These are phyloP conservation scores for Phoma sp. DNA, from an alignment of 2,329 filamentous ascomycete genomes.

Conservation along the genomic window DNA sequence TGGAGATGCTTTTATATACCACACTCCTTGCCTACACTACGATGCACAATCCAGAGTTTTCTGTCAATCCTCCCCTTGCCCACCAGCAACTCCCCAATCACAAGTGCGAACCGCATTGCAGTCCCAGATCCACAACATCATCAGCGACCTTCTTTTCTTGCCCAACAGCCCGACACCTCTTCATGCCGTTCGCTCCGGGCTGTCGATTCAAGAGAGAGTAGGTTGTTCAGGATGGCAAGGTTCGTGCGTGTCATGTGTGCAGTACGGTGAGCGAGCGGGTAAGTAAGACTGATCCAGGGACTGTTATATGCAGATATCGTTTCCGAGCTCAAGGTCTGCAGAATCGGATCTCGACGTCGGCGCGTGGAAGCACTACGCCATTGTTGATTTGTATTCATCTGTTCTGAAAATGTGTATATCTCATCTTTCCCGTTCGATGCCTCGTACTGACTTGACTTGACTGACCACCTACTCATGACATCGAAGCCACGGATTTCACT, in stretches of 20 bases:
- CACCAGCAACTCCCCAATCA: constrained; percentile 45
- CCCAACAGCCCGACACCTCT: background rate
- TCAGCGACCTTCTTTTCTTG: background rate
- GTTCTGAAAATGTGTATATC: background rate
- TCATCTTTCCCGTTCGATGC: too few relatives aligned
- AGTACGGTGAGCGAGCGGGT: background rate
- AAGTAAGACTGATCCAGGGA: too few relatives aligned
- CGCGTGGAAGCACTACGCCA: constrained; percentile 45
- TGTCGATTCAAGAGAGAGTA: constrained; percentile 25
- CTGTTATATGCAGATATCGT: constrained; percentile 39
- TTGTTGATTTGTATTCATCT: background rate
- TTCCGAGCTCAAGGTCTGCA: constrained; percentile 44
- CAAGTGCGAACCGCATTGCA: constrained; percentile 47
- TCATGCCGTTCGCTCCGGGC: constrained; percentile 5
- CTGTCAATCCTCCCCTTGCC: constrained; percentile 57
- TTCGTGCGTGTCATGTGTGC: constrained; percentile 44
- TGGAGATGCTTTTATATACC: background rate
- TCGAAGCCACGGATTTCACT: constrained; percentile 50
- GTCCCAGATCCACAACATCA: constrained; percentile 45
- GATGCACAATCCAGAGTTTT: constrained; percentile 57
- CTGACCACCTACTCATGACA: too few relatives aligned
- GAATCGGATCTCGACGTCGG: constrained; percentile 47
- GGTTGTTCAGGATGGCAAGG: constrained; percentile 45
- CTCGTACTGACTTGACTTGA: constrained; percentile 21
- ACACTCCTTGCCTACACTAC: constrained; percentile 31